A percentile compares a stretch with the other conserved stretches of the same genome.
Conservation (phyloP, 1,284 basidiomycete species). For the Pseudomicrostroma phylloplanum region DNA sequence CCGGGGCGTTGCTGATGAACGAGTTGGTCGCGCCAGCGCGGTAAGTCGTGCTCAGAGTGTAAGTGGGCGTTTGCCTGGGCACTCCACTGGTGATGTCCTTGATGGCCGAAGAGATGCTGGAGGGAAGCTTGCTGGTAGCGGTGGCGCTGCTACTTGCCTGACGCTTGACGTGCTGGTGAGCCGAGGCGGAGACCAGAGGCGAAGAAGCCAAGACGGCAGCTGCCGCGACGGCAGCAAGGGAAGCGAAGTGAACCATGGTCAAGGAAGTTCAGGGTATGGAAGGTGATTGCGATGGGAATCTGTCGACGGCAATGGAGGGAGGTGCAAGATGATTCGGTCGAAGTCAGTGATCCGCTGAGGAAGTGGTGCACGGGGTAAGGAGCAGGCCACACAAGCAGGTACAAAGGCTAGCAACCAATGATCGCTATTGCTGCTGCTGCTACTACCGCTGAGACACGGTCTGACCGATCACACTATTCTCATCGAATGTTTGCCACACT, state of each 20-base stretch:
- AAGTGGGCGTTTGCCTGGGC: constrained; percentile 25
- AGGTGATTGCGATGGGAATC: not conserved
- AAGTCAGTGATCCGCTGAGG: too few species aligned
- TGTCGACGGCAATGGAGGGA: too few species aligned
- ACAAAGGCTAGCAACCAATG: too few species aligned
- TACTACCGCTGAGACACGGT: too few species aligned
- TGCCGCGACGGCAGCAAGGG: not conserved
- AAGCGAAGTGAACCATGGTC: not conserved
- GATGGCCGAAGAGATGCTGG: constrained; percentile 27
- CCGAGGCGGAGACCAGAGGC: constrained; percentile 1
- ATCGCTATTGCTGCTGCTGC: too few species aligned
- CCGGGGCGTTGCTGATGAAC: constrained; percentile 35
- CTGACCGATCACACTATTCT: too few species aligned
- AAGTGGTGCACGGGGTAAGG: too few species aligned
- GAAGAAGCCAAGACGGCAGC: not conserved
- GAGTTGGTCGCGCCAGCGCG: constrained; percentile 33
- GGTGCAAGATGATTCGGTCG: too few species aligned
- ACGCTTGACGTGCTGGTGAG: not conserved
- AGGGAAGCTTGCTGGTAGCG: constrained; percentile 27
- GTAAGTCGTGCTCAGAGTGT: constrained; percentile 30
- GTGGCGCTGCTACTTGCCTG: too few species aligned
- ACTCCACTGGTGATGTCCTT: constrained; percentile 30
- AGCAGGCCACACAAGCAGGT: too few species aligned
- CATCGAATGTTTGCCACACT: too few species aligned
- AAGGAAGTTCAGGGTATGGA: not conserved